Evolutionary conservation across 2,329 filamentous ascomycete species (phyloP), one percentile per base, ranked within the genome.

Genomic region (Cephalotrichum gorgonifer): DNA sequence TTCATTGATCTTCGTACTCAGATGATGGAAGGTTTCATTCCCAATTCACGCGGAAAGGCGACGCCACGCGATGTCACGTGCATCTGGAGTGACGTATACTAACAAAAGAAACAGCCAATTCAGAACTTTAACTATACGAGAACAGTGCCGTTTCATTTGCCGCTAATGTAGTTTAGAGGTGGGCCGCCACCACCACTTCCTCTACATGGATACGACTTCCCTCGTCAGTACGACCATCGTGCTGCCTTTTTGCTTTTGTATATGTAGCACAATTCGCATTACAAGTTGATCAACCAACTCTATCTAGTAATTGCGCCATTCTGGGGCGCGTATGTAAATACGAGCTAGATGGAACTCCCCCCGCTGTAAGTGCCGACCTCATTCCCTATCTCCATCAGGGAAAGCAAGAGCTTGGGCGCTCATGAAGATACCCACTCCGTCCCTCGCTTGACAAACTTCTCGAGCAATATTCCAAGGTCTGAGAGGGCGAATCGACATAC

Each of bases 371-470:
- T 31, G n/a, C n/a, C n/a, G n/a, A n/a, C n/a, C n/a, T n/a, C n/a
- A n/a, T n/a, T n/a, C n/a, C n/a, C n/a, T n/a, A n/a, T n/a, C n/a
- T 14, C 23, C 20, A 22, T 43, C 6, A 15, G 30, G 30, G 44
- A 14, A 35, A 15, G 33, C 9, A 23, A 15, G 15, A 23, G 26
- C 33, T 31, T 14, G 9, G 26, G 41, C 28, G 49, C 52, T 64
- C 55, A 66, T 52, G 62, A 57, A 15, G 73, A 58, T 51, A 96
- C 89, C 91, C 91, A 98, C 73, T 98, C 91, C 58, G 85, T 95
- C 23, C 91, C 90, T 55, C 90, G 81, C 74, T 98, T 98, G 64
- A 98, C 84, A 61, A 93, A 97, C 64, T 97, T 98, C 65, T 98
- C 93, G 57, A 98, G 73, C 70, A 98, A 74, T 62, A 93, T 65